Evolutionary conservation across 305 asterid genomes (phyloP).

Genomic region (Caryopteris hybrid): DNA sequence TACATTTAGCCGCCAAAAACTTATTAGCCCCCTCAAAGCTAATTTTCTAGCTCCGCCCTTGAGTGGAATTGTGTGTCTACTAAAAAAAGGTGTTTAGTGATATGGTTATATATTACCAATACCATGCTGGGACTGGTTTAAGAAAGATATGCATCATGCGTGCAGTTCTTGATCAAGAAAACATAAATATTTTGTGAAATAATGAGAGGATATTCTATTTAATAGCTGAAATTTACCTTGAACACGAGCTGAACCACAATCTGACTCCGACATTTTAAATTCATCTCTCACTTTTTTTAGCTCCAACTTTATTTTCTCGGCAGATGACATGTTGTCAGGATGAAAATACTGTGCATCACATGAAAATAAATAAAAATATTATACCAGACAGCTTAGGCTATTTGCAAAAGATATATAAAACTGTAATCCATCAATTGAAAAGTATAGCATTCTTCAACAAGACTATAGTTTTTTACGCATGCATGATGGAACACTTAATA

Average conservation of each 20-base stretch:
- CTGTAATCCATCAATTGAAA: not conserved
- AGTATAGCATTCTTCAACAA: not conserved
- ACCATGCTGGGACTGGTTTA: no score
- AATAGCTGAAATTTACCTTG: slow-evolving; percentile 46
- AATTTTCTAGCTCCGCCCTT: no score
- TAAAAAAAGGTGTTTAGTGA: no score
- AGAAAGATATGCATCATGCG: no score
- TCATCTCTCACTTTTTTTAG: slow-evolving; percentile 75
- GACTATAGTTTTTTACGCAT: not conserved
- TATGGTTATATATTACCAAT: no score
- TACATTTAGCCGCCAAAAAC: no score
- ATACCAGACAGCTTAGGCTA: slow-evolving; percentile 4
- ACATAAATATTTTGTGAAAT: not conserved
- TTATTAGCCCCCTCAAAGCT: no score
- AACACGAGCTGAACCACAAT: slow-evolving; percentile 87
- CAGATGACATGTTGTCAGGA: slow-evolving; percentile 65
- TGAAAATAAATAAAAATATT: not conserved
- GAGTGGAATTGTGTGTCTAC: no score
- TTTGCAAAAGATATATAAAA: not conserved
- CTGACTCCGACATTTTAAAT: slow-evolving; percentile 75
- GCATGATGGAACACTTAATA: not conserved
- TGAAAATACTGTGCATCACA: slow-evolving; percentile 48
- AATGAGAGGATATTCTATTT: not conserved
- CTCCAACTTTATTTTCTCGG: slow-evolving; percentile 71
- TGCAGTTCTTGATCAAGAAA: slow-evolving; percentile 2